A percentile compares a stretch with the other conserved stretches of the same genome.
phyloP scores from a whole-genome alignment of 1,139 yeast genomes.

The Geotrichum histeridarum region DNA sequence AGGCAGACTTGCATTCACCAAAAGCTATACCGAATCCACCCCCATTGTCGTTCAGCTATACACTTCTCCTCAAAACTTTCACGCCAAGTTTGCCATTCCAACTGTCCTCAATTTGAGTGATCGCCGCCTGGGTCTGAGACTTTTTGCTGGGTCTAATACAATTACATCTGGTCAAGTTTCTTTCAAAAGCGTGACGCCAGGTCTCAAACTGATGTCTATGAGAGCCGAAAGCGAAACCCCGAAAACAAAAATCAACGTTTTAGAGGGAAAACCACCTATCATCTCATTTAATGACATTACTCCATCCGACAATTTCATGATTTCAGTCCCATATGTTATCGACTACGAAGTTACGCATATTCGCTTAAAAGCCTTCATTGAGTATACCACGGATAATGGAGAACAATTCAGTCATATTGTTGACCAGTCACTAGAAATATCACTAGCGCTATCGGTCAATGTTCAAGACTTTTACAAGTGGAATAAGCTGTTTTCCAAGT shows the following conservation, averaged over 20 bases:
- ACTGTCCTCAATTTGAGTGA: conserved; percentile 23
- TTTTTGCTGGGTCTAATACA: conserved; percentile 21
- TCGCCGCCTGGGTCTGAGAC: conserved; percentile 22
- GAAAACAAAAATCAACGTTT: conserved; percentile 1
- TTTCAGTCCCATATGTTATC: conserved; percentile 19
- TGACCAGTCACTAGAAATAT: conserved; percentile 25
- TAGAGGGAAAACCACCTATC: conserved; percentile 18
- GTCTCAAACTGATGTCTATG: conserved; percentile 21
- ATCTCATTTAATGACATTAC: conserved; percentile 12
- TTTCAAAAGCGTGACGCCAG: conserved; percentile 22
- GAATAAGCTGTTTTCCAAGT: conserved; percentile 55
- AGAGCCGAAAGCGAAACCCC: conserved; percentile 11
- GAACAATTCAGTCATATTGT: conserved; percentile 22
- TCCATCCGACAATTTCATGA: conserved; percentile 1
- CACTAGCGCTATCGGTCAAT: conserved; percentile 58
- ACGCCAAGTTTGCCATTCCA: conserved; percentile 24
- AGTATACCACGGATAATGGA: conserved; percentile 24
- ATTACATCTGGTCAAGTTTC: conserved; percentile 19
- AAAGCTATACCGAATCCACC: conserved; percentile 24
- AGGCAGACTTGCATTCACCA: conserved; percentile 28
- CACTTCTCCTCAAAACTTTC: conserved; percentile 25
- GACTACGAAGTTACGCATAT: conserved; percentile 14
- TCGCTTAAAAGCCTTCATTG: conserved; percentile 19
- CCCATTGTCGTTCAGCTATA: conserved; percentile 24
- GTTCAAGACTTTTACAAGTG: conserved; percentile 70